These are phyloP conservation scores for Paecilomyces sp. DNA, from an alignment of 2,329 filamentous ascomycete species.

Conservation along the genomic window DNA sequence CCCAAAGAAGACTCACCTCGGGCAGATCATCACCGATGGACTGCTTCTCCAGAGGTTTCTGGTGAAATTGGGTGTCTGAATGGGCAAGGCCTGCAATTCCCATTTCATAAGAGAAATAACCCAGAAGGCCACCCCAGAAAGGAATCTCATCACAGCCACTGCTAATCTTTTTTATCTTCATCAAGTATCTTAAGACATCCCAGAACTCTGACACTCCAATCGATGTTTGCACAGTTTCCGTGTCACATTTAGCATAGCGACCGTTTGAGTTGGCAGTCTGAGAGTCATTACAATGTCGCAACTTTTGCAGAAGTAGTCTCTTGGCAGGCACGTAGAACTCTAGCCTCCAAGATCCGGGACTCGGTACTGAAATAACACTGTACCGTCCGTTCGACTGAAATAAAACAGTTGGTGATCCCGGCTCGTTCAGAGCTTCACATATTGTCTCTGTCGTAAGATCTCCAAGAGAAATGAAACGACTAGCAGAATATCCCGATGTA, in stretches of 20 bases:
- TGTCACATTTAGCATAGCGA: not conserved
- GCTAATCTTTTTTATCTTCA: slow-evolving; percentile 32
- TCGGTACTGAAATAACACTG: slow-evolving; percentile 28
- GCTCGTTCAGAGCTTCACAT: slow-evolving; percentile 26
- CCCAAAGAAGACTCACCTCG: slow-evolving; percentile 69
- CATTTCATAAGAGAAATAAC: slow-evolving; percentile 79
- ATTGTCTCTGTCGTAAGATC: slow-evolving; percentile 23
- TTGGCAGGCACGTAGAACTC: slow-evolving; percentile 23
- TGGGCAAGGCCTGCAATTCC: slow-evolving; percentile 55
- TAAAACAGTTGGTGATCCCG: slow-evolving; percentile 24
- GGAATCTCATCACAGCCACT: slow-evolving; percentile 35
- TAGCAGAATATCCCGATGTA: slow-evolving; percentile 18
- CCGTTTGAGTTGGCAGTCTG: not conserved
- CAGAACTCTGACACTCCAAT: slow-evolving; percentile 22
- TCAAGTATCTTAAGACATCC: slow-evolving; percentile 29
- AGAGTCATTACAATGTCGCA: slow-evolving; percentile 3
- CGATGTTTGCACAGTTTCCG: slow-evolving; percentile 7
- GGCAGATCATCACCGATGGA: slow-evolving; percentile 41
- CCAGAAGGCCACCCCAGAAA: slow-evolving; percentile 79
- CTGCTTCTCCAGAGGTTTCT: slow-evolving; percentile 11
- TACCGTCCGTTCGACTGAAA: slow-evolving; percentile 39
- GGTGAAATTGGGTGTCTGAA: slow-evolving; percentile 18
- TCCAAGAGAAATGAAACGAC: slow-evolving; percentile 16
- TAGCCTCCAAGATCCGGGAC: slow-evolving; percentile 27
- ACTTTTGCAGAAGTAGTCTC: slow-evolving; percentile 16